These are phyloP conservation scores for Arabis alpina DNA, from an alignment of 345 rosid genomes.

Conservation along the genomic window DNA sequence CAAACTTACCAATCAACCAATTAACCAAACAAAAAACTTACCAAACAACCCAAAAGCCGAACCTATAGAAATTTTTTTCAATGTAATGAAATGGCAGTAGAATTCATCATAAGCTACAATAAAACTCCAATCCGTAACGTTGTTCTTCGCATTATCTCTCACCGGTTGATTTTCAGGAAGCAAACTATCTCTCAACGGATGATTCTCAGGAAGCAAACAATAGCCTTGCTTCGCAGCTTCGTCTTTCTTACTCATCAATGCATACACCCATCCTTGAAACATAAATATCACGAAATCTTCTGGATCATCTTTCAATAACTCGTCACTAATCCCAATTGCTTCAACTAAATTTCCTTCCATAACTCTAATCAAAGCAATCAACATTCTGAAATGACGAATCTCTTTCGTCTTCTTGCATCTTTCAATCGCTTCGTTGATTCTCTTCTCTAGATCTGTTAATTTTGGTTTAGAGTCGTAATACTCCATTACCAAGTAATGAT, in stretches of 20 bases:
- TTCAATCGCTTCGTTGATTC: conserved; percentile 63
- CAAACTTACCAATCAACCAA: background rate
- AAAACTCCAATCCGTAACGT: background rate
- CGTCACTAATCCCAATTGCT: no score
- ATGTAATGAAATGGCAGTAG: background rate
- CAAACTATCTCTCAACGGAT: conserved; percentile 32
- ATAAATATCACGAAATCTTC: no score
- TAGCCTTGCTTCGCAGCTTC: no score
- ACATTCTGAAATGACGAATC: no score
- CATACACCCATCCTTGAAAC: no score
- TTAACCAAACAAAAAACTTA: no score
- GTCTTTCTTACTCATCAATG: no score
- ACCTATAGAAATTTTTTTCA: background rate
- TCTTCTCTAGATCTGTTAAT: conserved; percentile 50
- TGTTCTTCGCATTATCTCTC: conserved; percentile 33
- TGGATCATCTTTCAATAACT: no score
- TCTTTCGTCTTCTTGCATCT: conserved; percentile 56
- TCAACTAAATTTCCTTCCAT: no score
- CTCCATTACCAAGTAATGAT: conserved; percentile 75
- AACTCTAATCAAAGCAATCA: no score
- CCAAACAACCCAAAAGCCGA: background rate
- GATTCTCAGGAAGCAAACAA: background rate
- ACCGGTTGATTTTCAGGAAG: conserved; percentile 74
- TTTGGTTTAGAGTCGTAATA: conserved; percentile 49
- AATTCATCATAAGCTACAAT: conserved; percentile 5